Base-by-base conservation (phyloP, 306 rosid genomes). In the Sechiopsis laciniata region DNA sequence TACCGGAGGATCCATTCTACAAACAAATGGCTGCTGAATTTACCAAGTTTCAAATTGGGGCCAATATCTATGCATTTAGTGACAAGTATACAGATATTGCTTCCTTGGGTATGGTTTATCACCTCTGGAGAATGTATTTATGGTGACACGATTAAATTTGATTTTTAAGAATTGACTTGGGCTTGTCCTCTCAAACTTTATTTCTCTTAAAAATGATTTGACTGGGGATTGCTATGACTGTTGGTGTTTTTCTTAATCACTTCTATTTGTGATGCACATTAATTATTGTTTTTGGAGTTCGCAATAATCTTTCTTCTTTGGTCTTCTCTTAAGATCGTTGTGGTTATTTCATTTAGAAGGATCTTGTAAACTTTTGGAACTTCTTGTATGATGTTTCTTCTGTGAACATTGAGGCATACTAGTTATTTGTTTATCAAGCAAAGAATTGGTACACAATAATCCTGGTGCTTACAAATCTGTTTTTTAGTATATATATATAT, bases 11-110 rank as follows among this genome's bases (percentile, higher is more conserved):
- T 85, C 99, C 96, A 67, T 89, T 91, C 78, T 95, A 95, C 87
- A 95, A 95, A 86, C 99, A 95, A 81, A 91, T 95, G 99, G 99
- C 99, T 75, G 99, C 99, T 50, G 99, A 95, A 82, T 88, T 95
- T 81, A 86, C 96, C 42, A 95, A 95, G 81, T 87, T 76, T 86
- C 99, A 95, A 82, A 95, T 95, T 78, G 90, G 91, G 66, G 89
- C 82, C 56, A 83, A 95, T 76, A 78, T 95, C 20, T 95, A 83
- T 83, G 91, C 96, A 65, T 89, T 95, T 81, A 91, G 99, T 86
- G 99, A 95, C 84, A 95, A 91, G 80, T 95, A 95, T 89, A 88
- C 97, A 20, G 99, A 95, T 84, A 85, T 95, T 75, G 99, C 97
- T 52, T 89, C 99, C 59, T 84, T 95, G 80, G 99, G 99, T 94